Percentiles rank a stretch among this genome's conserved stretches.
Evolutionary conservation across 345 rosid genomes (phyloP).

Genomic region (Acer yangbiense): DNA sequence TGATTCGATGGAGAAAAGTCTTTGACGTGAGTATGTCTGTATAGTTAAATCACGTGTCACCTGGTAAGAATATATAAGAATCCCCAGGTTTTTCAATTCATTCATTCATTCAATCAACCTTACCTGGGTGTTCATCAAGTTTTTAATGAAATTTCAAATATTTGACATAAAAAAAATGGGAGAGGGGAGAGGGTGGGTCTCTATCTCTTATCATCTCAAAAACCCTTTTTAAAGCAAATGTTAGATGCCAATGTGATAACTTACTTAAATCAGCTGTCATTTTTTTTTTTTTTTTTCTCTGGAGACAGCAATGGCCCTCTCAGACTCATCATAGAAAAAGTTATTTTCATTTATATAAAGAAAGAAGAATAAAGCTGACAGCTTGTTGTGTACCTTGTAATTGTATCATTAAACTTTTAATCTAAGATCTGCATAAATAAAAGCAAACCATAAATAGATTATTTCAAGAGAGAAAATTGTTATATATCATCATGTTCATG

Average conservation of each 20-base stretch:
- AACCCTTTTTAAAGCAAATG: slow-evolving; percentile 32
- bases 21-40: neutral
- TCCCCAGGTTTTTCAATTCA: no score
- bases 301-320: slow-evolving; percentile 26
- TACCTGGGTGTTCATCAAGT: no score
- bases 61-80: no score
- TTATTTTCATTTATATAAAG: slow-evolving; percentile 25
- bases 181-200: neutral
- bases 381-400: slow-evolving; percentile 2
- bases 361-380: slow-evolving; percentile 32
- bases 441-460: slow-evolving; percentile 1
- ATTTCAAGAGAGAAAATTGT: neutral
- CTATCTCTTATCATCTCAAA: slow-evolving; percentile 16
- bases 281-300: neutral
- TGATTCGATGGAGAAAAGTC: neutral
- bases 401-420: slow-evolving; percentile 28
- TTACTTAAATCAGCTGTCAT: slow-evolving; percentile 38
- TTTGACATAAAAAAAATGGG: no score
- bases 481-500: no score
- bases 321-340: slow-evolving; percentile 20
- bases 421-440: slow-evolving; percentile 26
- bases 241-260: slow-evolving; percentile 45
- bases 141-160: no score
- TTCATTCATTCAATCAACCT: no score
- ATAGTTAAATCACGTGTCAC: no score